Evolutionary conservation across 371 early-diverging fungal genomes (phyloP), one percentile per base, ranked within the genome.

Genomic region (Dipsacomyces acuminosporus): DNA sequence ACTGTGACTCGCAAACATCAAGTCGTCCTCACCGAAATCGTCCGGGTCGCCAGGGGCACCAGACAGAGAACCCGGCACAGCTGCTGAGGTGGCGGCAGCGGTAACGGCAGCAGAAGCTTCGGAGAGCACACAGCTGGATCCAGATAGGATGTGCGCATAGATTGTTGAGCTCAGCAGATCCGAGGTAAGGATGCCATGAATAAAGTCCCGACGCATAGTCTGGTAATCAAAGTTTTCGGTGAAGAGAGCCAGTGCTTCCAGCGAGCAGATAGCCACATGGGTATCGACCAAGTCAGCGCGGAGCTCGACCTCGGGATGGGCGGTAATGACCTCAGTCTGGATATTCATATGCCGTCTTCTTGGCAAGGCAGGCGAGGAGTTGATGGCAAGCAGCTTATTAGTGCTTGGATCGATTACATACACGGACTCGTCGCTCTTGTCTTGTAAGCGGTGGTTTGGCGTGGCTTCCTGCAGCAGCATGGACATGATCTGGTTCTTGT

Each of bases 161-260:
- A 97, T 89, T 1, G 91, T 87, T 71, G 92, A 89, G 20, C 85
- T 86, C 41, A 94, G 75, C 45, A 95, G 78, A 54, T 94, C 94
- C 3, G 93, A 92, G 30, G 87, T 88, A 54, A 95, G 64, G 44
- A 96, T 88, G 43, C 94, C 95, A 30, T 86, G 83, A 11, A 96
- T 87, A 74, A 97, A 97, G 71, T 97, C 92, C 18, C 78, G 76
- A 20, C 94, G 82, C 41, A 95, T 77, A 36, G 85, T 82, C 71
- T 94, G 94, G 79, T 94, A 96, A 76, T 97, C 98, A 74, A 95
- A 96, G 77, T 96, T 96, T 61, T 97, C 96, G 3, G 91, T 89
- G 57, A 95, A 95, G 45, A 95, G 76, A 4, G 94, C 89, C n/a
- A 90, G 90, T 0, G 93, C 91, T 61, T 93, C 94, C 4, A 88